phyloP scores from a whole-genome alignment of 345 rosid genomes.

The Populus euphratica region DNA sequence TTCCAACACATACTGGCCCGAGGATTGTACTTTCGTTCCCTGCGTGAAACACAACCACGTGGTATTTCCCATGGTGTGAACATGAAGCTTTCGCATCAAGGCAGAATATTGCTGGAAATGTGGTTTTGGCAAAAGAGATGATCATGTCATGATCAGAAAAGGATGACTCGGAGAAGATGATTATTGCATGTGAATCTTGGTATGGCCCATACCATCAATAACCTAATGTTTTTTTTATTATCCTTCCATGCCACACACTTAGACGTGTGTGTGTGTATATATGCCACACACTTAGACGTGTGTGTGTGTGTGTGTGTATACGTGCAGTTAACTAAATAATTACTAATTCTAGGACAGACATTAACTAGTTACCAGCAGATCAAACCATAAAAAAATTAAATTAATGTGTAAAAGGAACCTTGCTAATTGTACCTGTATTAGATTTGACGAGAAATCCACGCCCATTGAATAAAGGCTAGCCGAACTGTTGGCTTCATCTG shows the following conservation, averaged over 20 bases:
- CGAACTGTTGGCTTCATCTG: slow-evolving; percentile 62
- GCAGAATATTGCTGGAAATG: slow-evolving; percentile 31
- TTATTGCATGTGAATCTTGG: slow-evolving; percentile 16
- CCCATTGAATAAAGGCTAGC: slow-evolving; percentile 26
- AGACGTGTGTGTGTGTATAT: background rate
- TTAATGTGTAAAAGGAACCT: background rate
- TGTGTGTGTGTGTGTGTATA: no score
- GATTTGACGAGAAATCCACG: slow-evolving; percentile 44
- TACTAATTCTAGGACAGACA: background rate
- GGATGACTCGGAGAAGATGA: slow-evolving; percentile 16
- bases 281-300: background rate
- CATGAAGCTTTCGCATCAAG: slow-evolving; percentile 18
- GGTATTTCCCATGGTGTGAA: slow-evolving; percentile 5
- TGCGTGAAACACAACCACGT: background rate
- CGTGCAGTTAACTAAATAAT: background rate
- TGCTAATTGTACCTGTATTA: slow-evolving; percentile 36
- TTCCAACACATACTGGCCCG: slow-evolving; percentile 16
- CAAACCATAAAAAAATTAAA: background rate
- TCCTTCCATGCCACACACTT: background rate
- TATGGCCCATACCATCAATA: slow-evolving; percentile 18
- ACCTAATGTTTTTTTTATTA: background rate
- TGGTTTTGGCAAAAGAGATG: slow-evolving; percentile 28
- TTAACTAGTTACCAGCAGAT: background rate
- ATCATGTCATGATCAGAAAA: slow-evolving; percentile 29
- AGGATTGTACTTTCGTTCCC: slow-evolving; percentile 10